phyloP scores from a whole-genome alignment of 169 alveolate genomes.

The Plasmodium yoelii region DNA sequence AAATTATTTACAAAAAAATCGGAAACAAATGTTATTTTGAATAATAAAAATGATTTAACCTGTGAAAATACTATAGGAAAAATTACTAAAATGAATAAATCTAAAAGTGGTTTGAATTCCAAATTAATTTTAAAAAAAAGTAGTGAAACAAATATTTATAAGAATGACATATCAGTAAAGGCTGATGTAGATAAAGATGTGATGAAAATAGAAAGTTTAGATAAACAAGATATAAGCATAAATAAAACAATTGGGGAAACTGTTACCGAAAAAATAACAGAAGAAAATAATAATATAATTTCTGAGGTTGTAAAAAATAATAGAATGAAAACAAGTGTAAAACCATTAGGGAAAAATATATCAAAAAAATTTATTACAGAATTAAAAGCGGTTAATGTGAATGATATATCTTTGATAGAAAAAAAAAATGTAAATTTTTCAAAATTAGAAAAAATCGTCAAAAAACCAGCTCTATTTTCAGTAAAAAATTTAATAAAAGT shows the following conservation, averaged over 20 bases:
- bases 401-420: background rate
- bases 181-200: background rate
- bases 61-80: background rate
- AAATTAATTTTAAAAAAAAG: conserved; percentile 4
- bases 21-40: background rate
- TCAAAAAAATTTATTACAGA: background rate
- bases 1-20: background rate
- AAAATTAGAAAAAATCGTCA: background rate
- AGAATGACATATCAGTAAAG: background rate
- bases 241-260: background rate
- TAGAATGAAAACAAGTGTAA: background rate
- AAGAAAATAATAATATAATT: background rate
- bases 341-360: background rate
- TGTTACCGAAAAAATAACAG: background rate
- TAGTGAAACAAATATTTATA: background rate
- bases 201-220: background rate
- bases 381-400: background rate
- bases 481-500: background rate
- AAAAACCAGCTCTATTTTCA: background rate
- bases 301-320: background rate
- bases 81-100: background rate
- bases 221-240: background rate
- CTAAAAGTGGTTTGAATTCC: background rate
- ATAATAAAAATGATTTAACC: background rate
- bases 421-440: conserved; percentile 2